Evolutionary conservation across 2,329 filamentous ascomycete genomes (phyloP), one percentile per base, ranked within the genome.

Genomic region (Nothophoma quercina): DNA sequence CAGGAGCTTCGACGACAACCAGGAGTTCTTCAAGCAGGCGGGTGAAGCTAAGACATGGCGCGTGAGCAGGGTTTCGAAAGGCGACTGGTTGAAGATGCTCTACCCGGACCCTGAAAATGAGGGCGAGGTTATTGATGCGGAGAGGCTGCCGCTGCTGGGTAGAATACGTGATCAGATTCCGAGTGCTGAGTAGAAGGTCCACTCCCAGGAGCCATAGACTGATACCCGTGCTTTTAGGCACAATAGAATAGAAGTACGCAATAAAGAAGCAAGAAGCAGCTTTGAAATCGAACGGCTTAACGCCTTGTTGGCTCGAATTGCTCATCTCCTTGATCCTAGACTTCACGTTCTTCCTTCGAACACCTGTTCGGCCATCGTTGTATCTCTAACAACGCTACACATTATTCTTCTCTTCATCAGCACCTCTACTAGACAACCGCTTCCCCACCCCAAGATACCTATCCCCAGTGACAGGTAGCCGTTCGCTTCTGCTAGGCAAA

Each of bases 1-100:
- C 0, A 65, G 85, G 21, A 81, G 78, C 40, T 86, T 86, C 55
- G 83, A 85, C 55, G 83, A 85, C 60, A 86, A 86, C 56, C 81
- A 84, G 64, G 73, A 79, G 45, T 86, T 85, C 69, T 86, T 86
- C 61, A 73, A 77, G 43, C 77, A 79, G 51, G 83, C 84, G 2
- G 73, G 71, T 35, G 75, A 83, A 36, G 75, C 77, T 2, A 76
- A 77, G 4, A 81, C 73, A 3, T 87, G 84, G 84, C 70, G 75
- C 22, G 84, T 87, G 1, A 65, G 62, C 19, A 81, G 78, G 54
- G 80, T 87, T 6, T 73, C 77, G 29, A 77, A 77, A 1, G 84
- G 84, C 3, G 80, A 79, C 56, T 87, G 70, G 59, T 71, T 65
- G 42, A 75, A 71, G 47, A 70, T 81, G 74, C 74, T 74, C 22